These are phyloP conservation scores for Fraxinus paxiana DNA, from an alignment of 305 asterid genomes.

Conservation along the genomic window DNA sequence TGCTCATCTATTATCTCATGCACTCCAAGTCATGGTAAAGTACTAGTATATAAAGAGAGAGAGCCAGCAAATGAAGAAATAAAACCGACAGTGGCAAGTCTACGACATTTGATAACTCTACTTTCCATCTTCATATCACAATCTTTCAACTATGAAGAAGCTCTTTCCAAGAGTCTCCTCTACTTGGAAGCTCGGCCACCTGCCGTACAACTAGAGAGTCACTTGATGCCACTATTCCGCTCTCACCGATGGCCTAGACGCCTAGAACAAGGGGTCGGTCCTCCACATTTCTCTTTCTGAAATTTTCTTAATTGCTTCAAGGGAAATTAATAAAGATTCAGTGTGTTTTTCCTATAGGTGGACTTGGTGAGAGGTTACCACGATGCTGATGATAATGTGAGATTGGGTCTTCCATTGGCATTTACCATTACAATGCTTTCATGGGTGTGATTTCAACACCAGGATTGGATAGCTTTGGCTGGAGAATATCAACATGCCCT, in stretches of 20 bases:
- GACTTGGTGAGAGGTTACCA: slow-evolving; percentile 88
- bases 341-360: slow-evolving; percentile 37
- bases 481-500: slow-evolving; percentile 63
- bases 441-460: slow-evolving; percentile 62
- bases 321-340: not conserved
- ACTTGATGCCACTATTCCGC: slow-evolving; percentile 90
- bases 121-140: slow-evolving; percentile 36
- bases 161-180: slow-evolving; percentile 75
- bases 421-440: slow-evolving; percentile 73
- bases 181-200: slow-evolving; percentile 89
- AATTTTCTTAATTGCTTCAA: not conserved
- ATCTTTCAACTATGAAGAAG: slow-evolving; percentile 46
- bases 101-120: slow-evolving; percentile 9
- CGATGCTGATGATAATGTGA: slow-evolving; percentile 83
- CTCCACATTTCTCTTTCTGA: not conserved
- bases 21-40: not conserved
- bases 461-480: slow-evolving; percentile 47
- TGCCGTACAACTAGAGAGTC: slow-evolving; percentile 71
- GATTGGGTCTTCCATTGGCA: slow-evolving; percentile 81
- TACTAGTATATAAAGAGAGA: not conserved
- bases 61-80: not conserved
- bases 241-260: slow-evolving; percentile 61
- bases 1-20: not conserved
- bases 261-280: slow-evolving; percentile 71
- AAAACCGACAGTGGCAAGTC: not conserved